Evolutionary conservation across 805 yeast species (phyloP).

Genomic region (Suhomyces vadensis): DNA sequence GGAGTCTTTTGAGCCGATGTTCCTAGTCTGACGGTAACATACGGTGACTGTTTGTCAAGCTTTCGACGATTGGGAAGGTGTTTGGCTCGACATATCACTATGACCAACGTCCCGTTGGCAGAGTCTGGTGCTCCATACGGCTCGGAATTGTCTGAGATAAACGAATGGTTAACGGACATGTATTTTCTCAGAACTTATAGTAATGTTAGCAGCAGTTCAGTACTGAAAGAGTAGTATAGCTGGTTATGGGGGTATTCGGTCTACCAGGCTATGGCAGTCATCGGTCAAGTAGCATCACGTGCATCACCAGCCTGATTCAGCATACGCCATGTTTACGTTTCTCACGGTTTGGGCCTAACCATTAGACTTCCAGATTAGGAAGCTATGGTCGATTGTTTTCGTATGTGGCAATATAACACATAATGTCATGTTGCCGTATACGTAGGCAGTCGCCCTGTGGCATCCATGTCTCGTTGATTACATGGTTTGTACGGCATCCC

Average conservation of each 20-base stretch:
- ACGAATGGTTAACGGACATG: not conserved
- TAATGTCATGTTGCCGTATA: too few relatives aligned
- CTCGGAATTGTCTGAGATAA: not conserved
- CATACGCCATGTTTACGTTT: constrained; percentile 3
- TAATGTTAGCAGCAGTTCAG: too few relatives aligned
- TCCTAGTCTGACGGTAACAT: constrained; percentile 78
- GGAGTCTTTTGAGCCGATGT: constrained; percentile 80
- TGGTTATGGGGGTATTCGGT: too few relatives aligned
- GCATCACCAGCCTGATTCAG: not conserved
- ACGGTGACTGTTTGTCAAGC: constrained; percentile 92
- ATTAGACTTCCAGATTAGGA: constrained; percentile 1
- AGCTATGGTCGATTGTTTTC: not conserved
- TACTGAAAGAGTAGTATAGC: too few relatives aligned
- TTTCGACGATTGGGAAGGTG: constrained; percentile 85
- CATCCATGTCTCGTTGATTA: too few relatives aligned
- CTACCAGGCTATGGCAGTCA: constrained; percentile 4
- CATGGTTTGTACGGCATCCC: too few relatives aligned
- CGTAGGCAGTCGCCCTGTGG: too few relatives aligned
- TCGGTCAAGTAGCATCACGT: constrained; percentile 1
- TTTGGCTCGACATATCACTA: constrained; percentile 77
- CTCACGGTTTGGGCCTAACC: not conserved
- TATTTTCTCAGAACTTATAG: too few relatives aligned
- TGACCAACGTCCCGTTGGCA: constrained; percentile 60
- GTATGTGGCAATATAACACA: not conserved
- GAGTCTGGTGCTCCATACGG: constrained; percentile 24